Base-by-base conservation (phyloP, 2,329 filamentous ascomycete species). In the Colletotrichum trifolii region DNA sequence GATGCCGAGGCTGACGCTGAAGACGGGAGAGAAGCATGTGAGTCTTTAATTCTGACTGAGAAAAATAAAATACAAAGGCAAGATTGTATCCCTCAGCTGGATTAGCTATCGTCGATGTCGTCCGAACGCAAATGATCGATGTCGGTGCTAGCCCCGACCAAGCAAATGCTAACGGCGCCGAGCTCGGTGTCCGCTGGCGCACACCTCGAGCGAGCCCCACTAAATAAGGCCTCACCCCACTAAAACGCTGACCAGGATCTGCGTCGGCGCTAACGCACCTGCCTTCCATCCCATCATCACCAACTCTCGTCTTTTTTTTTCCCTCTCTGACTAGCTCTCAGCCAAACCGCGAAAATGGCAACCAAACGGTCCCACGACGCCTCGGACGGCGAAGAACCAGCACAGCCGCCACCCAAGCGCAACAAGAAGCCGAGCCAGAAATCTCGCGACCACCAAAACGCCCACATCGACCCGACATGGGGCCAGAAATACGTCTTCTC, bases 401-500 rank as follows among this genome's bases (percentile, higher is more conserved):
- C 65, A 13, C 71, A 72, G 25, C 71, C 71, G n/a, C 70, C 62
- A 1, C 34, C 55, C 7, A 70, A 70, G 39, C 69, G 69, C 34
- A 52, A 42, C 67, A 75, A 73, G 66, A 70, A 73, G 47, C 66
- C 64, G 47, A 62, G 58, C 43, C 54, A 71, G 40, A 80, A 76
- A 70, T 65, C 75, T 61, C 77, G 76, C 65, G 77, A 80, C 55
- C 77, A 80, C 57, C 76, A 81, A 64, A 78, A 81, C 68, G 78
- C 80, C 5, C 77, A 79, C 53, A 82, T 89, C 64, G 85, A 93
- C 73, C 84, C 87, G 9, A 85, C 87, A 2, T 92, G 88, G 75
- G 91, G 91, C 45, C 91, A 93, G 77, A 87, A 88, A 75, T 87
- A 88, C 71, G 90, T 90, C 47, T 91, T 94, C 70, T 89, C 90